phyloP scores from a whole-genome alignment of 768 basidiomycete genomes.

The Tubosaeta sp. region DNA sequence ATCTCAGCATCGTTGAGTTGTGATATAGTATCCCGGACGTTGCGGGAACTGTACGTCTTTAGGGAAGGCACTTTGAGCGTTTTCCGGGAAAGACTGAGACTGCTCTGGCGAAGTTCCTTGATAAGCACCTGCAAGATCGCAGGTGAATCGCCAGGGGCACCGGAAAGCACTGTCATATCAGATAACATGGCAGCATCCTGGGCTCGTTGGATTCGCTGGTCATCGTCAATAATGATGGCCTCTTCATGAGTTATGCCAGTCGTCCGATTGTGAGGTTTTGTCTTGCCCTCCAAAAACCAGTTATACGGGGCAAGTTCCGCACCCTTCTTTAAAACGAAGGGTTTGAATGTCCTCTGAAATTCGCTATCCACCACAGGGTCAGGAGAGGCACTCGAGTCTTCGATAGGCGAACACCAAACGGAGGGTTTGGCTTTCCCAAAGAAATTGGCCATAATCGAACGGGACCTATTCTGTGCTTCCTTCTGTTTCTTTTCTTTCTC shows the following conservation, averaged over 20 bases:
- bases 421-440: slow-evolving; percentile 60
- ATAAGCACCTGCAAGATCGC: slow-evolving; percentile 15
- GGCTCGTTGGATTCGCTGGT: slow-evolving; percentile 9
- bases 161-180: not conserved
- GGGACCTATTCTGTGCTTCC: slow-evolving; percentile 67
- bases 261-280: slow-evolving; percentile 22
- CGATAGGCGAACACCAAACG: slow-evolving; percentile 19
- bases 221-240: slow-evolving; percentile 59
- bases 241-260: slow-evolving; percentile 32
- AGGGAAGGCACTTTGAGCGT: slow-evolving; percentile 17
- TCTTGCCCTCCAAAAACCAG: slow-evolving; percentile 47
- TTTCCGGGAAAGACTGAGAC: slow-evolving; percentile 17
- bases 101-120: slow-evolving; percentile 30
- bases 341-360: slow-evolving; percentile 72
- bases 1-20: slow-evolving; percentile 77
- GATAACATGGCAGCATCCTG: slow-evolving; percentile 6
- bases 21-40: slow-evolving; percentile 49
- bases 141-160: not conserved
- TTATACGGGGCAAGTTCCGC: slow-evolving; percentile 69
- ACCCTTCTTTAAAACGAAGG: slow-evolving; percentile 76
- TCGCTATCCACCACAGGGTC: slow-evolving; percentile 48
- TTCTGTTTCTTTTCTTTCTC: slow-evolving; percentile 72
- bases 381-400: slow-evolving; percentile 25
- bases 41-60: slow-evolving; percentile 30
- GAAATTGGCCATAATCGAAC: slow-evolving; percentile 73